Base-by-base conservation (phyloP, 2,329 filamentous ascomycete species). In the Ophiostoma novo-ulmi region DNA sequence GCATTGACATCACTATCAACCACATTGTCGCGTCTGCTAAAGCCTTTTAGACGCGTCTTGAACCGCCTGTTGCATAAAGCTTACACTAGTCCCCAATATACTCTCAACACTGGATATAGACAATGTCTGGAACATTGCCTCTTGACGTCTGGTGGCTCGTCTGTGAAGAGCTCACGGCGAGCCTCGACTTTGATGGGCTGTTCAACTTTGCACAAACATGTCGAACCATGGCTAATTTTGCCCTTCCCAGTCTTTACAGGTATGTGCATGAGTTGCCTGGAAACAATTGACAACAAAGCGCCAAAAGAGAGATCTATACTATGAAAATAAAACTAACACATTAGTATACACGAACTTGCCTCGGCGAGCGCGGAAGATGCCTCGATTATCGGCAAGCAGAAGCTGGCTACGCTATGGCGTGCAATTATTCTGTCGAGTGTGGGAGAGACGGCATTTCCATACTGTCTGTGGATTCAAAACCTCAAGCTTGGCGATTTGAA, bases 351-450 rank as follows among this genome's bases (percentile, higher is more conserved):
- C 13, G 65, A 67, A 14, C 22, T 64, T 36, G 31, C 35, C 31
- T 36, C 61, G 61, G 61, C 58, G 26, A 63, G 58, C 14, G 58
- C 58, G 14, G 80, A 82, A 65, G 82, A 83, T 77, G 80, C 75
- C 78, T 80, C 78, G 75, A 81, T 71, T 74, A 77, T 73, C 31
- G 77, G 76, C 68, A 76, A 77, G 72, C 72, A 82, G 70, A 85
- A 85, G 78, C 89, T 87, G 85, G 85, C 87, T 1, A 82, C 85
- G 7, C 78, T 91, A 67, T 93, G 90, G 90, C 85, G 85, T 68
- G 88, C 88, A 1, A 86, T 92, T 74, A 85, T 91, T 71, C 80
- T 88, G 8, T 92, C 90, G 10, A 87, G 87, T 71, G 79, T 89
- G 63, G 85, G 84, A 35, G 79, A 81, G 73, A 91, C 90, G 0